Base-by-base conservation (phyloP, 2,329 filamentous ascomycete species). In the Paecilomyces sp. region DNA sequence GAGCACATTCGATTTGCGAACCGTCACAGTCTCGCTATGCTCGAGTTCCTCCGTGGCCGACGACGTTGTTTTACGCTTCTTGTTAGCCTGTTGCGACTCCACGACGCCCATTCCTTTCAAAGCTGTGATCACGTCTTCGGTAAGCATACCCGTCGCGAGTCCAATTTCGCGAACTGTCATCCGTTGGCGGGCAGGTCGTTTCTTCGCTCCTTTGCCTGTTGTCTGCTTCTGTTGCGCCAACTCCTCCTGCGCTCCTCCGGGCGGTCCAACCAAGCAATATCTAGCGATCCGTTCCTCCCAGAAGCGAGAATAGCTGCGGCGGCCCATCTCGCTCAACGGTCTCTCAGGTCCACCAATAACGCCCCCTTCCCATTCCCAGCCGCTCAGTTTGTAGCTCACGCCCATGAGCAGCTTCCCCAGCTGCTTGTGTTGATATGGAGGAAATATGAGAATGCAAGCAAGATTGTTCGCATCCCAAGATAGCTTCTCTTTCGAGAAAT, bases 391-490 rank as follows among this genome's bases (percentile, higher is more conserved):
- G 75, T 99, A 99, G 41, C 90, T 95, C 2, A 94, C 86, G 4
- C 91, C 92, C 86, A 99, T 97, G 33, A 99, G 82, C 56, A 97
- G 79, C 57, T 91, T 87, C 0, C 94, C 94, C 0, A 97, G 83
- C 1, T 93, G 92, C 65, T 91, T 92, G 63, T 89, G 88, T 75
- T 97, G 93, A 86, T 93, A 97, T 0, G 94, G 94, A 1, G 94
- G 94, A 70, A 97, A 97, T 15, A 97, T 85, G 6, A 97, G 82
- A 66, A 99, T 99, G 72, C 94, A 99, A 0, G 94, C 94, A 4
- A 99, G 83, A 66, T 97, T 99, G 75, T 99, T 97, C 69, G 93
- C 92, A 70, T 99, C 94, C 93, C 94, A 99, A 3, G 91, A 96
- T 81, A 97, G 89, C 74, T 97, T 97, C 75, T 99, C 94, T 73